Percentiles rank a stretch among this genome's conserved stretches.
phyloP scores from a whole-genome alignment of 192 early-diverging fungal genomes.

The Lobulomyces angularis region DNA sequence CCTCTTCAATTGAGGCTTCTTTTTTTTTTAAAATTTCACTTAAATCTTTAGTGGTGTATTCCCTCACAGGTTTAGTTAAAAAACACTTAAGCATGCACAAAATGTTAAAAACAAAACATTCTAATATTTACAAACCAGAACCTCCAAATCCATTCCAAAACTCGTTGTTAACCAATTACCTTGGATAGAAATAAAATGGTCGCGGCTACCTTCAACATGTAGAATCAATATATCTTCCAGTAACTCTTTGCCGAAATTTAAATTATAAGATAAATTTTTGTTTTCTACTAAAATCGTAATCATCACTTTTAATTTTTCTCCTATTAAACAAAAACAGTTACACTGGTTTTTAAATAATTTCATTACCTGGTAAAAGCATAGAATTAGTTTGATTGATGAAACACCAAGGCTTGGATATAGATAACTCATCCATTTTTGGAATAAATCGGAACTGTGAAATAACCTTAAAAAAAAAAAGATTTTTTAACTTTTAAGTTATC shows the following conservation, averaged over 20 bases:
- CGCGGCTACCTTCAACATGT: constrained; percentile 65
- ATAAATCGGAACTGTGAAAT: constrained; percentile 62
- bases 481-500: background rate
- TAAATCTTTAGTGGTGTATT: no score
- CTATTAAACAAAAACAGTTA: constrained; percentile 8
- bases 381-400: constrained; percentile 50
- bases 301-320: constrained; percentile 44
- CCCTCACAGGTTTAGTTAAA: constrained; percentile 46
- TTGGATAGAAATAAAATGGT: constrained; percentile 67
- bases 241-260: constrained; percentile 47
- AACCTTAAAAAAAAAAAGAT: constrained; percentile 27
- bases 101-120: no score
- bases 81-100: no score
- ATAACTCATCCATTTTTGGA: constrained; percentile 46
- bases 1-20: constrained; percentile 17
- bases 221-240: constrained; percentile 70
- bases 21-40: constrained; percentile 33
- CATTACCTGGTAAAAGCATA: constrained; percentile 59
- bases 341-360: background rate
- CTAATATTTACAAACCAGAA: constrained; percentile 47
- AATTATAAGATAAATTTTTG: constrained; percentile 22
- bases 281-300: constrained; percentile 45
- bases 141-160: constrained; percentile 60
- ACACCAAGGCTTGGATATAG: constrained; percentile 60
- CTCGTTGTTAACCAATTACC: constrained; percentile 61